Percentiles rank a stretch among this genome's conserved stretches.
Evolutionary conservation across 257 asterid genomes (phyloP).

Genomic region (Salvia miltiorrhiza): DNA sequence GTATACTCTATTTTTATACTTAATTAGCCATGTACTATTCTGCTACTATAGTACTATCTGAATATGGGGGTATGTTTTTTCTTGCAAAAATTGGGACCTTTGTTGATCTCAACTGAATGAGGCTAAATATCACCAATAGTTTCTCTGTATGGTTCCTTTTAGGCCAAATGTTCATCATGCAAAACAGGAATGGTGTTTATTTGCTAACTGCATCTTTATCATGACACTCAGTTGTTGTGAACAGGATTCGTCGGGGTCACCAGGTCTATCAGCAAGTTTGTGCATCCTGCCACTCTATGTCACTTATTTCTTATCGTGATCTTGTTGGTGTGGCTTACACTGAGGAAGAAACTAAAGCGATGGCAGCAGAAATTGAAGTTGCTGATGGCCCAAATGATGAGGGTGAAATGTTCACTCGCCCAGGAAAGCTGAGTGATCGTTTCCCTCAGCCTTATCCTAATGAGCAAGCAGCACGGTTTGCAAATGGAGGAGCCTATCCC

Average conservation of each 20-base stretch:
- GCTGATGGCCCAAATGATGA: constrained; percentile 83
- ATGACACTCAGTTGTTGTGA: neutral
- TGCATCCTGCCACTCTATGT: constrained; percentile 83
- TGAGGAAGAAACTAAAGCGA: constrained; percentile 75
- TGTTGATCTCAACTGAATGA: neutral
- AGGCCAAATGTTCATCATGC: neutral
- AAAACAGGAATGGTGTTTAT: no score
- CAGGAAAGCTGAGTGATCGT: constrained; percentile 79
- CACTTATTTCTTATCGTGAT: constrained; percentile 71
- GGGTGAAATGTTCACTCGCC: constrained; percentile 78
- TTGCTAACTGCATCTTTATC: neutral
- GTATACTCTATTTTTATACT: neutral
- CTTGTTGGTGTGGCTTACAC: constrained; percentile 88
- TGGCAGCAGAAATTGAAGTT: constrained; percentile 89
- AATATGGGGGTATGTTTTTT: neutral
- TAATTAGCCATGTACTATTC: neutral
- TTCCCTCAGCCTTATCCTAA: constrained; percentile 75
- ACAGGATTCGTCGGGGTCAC: constrained; percentile 78
- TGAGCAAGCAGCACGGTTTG: constrained; percentile 80
- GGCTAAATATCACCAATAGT: neutral
- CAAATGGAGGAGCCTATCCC: constrained; percentile 88
- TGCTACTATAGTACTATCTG: neutral
- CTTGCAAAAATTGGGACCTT: neutral
- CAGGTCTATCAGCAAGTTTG: constrained; percentile 78
- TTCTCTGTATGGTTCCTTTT: neutral